Percentiles rank a stretch among this genome's conserved stretches.
Conservation (phyloP, 1,284 basidiomycete species). For the Sanghuangporus baumii region DNA sequence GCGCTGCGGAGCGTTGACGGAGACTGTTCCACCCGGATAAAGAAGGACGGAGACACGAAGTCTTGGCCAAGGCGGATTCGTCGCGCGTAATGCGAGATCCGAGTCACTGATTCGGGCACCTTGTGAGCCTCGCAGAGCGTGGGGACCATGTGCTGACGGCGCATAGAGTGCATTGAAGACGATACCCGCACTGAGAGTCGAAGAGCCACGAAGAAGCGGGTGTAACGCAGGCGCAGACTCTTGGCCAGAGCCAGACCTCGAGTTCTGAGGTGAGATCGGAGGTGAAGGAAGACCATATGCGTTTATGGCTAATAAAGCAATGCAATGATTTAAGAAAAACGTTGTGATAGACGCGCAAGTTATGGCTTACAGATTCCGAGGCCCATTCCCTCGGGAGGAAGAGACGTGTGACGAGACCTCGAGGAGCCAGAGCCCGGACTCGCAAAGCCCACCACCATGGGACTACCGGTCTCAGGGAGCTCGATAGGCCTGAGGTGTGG, state of each 20-base stretch:
- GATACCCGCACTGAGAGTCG: neutral
- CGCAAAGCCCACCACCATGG: neutral
- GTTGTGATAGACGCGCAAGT: neutral
- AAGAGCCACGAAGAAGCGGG: conserved; percentile 6
- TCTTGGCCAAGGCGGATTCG: neutral
- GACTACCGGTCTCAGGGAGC: conserved; percentile 9
- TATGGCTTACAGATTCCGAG: conserved; percentile 14
- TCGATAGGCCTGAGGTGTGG: conserved; percentile 13
- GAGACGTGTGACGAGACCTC: conserved; percentile 8
- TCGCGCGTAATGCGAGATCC: conserved; percentile 3
- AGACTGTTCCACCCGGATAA: neutral
- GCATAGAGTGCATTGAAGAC: conserved; percentile 6
- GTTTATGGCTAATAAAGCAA: neutral
- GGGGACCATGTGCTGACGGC: neutral
- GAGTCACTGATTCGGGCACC: neutral
- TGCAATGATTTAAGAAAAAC: neutral
- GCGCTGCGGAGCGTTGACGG: neutral
- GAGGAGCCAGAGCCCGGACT: conserved; percentile 1
- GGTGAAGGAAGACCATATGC: conserved; percentile 3
- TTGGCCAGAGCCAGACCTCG: neutral
- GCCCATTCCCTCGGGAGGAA: conserved; percentile 1
- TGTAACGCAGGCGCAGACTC: neutral
- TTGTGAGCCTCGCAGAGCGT: neutral
- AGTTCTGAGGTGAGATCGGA: neutral
- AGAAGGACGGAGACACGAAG: conserved; percentile 2